phyloP scores from a whole-genome alignment of 352 stramenopile species.

The Achlya hypogyna region DNA sequence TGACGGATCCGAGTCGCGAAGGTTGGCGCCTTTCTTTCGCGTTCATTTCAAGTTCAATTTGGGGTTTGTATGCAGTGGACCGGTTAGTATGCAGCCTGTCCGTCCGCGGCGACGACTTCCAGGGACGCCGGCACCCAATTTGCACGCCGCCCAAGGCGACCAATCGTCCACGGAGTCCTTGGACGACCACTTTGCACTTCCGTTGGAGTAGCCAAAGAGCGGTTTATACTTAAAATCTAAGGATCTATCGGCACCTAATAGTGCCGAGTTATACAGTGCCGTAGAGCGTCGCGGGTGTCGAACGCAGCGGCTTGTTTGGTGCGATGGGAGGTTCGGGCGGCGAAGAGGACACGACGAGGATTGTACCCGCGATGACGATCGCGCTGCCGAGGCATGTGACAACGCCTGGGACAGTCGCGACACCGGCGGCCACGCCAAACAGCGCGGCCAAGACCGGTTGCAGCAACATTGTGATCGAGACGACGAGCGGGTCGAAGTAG shows the following conservation, averaged over 20 bases:
- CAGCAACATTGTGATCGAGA: constrained; percentile 82
- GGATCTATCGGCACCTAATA: no score
- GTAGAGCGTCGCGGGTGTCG: no score
- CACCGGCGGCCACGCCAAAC: constrained; percentile 63
- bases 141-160: background rate
- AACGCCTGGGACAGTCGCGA: constrained; percentile 62
- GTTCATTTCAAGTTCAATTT: background rate
- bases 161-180: no score
- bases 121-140: no score
- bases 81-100: no score
- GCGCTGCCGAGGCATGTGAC: constrained; percentile 53
- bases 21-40: background rate
- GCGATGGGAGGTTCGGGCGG: background rate
- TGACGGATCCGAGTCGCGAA: background rate
- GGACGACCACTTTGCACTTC: no score
- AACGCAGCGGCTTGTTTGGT: no score
- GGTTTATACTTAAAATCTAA: background rate
- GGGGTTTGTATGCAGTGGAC: background rate
- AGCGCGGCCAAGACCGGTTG: constrained; percentile 70
- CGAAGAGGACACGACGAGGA: constrained; percentile 38
- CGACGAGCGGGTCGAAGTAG: constrained; percentile 86
- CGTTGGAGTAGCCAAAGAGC: no score
- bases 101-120: no score
- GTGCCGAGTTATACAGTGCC: no score
- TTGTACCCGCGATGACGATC: constrained; percentile 55